Evolutionary conservation across 1,284 basidiomycete species (phyloP).

Genomic region (Papiliotrema fonsecae): DNA sequence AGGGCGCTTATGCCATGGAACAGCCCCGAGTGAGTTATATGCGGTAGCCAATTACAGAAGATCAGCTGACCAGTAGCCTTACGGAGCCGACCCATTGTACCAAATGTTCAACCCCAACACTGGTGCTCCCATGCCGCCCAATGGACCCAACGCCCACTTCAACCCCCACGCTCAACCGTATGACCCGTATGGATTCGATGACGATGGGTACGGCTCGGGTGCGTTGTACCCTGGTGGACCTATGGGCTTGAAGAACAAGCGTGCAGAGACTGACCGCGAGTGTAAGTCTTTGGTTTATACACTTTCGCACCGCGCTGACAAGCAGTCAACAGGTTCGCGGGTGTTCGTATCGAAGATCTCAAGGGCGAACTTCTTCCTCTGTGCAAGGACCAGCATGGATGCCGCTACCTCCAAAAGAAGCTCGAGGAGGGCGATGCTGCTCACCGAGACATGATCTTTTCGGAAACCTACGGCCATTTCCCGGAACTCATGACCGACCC

Average conservation of each 20-base stretch:
- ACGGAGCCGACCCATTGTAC: constrained; percentile 44
- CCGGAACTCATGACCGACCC: constrained; percentile 99
- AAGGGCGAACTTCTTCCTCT: constrained; percentile 87
- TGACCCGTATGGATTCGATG: constrained; percentile 63
- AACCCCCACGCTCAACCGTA: constrained; percentile 49
- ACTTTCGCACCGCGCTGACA: not conserved
- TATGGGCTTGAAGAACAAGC: constrained; percentile 86
- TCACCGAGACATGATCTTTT: constrained; percentile 98
- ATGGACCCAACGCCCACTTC: constrained; percentile 50
- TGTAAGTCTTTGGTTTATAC: constrained; percentile 50
- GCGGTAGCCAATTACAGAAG: not conserved
- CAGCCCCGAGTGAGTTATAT: constrained; percentile 14
- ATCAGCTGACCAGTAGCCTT: constrained; percentile 27
- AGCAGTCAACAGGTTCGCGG: constrained; percentile 86
- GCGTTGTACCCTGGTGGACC: constrained; percentile 69
- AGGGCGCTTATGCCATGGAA: constrained; percentile 50
- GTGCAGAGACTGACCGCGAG: constrained; percentile 85
- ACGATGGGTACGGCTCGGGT: constrained; percentile 62
- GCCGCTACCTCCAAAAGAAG: constrained; percentile 98
- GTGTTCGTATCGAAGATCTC: constrained; percentile 90
- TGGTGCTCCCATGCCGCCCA: constrained; percentile 23
- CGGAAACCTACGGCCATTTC: constrained; percentile 96
- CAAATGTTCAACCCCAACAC: constrained; percentile 16
- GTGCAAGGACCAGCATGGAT: constrained; percentile 99
- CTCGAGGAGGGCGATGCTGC: constrained; percentile 91